Evolutionary conservation across 352 stramenopile genomes (phyloP), one percentile per base, ranked within the genome.

Genomic region (Pythium dissotocum): DNA sequence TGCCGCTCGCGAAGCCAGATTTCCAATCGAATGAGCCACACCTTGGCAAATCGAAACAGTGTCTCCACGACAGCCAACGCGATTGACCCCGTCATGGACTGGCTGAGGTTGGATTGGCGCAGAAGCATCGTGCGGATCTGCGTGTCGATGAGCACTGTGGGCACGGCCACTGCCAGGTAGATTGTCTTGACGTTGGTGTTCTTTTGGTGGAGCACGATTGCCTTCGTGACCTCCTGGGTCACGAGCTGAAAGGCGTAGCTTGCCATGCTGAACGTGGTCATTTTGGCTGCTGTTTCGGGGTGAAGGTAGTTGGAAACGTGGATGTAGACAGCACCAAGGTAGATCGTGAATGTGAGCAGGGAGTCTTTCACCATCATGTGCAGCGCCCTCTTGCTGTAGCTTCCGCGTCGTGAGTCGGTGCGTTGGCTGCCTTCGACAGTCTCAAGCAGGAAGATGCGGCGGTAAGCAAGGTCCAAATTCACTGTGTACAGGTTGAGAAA

Each of bases 101-200:
- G 51, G 24, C 32, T 33, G 14, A 71, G 36, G 16, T n/a, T 65
- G 24, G 44, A 26, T 16, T 51, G 54, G 21, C 65, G 65, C n/a
- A 72, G 26, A 14, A 72, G 28, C 18, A 55, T 44, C 3, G 62
- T 30, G 1, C 65, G 65, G 7, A 72, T 55, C 49, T 72, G 65
- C 1, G 65, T 72, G 36, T 58, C 16, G 42, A 72, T 72, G 7
- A 72, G 28, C n/a, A 72, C 58, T 3, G 65, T 72, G 3, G 65
- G 65, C 3, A 72, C 58, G 0, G 65, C 32, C 0, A 55, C 44
- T 14, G 58, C 24, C 2, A 72, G 12, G 32, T 67, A 72, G 16
- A 72, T 56, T 28, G 35, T 6, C 1, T 55, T 54, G 13, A 58
- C 21, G 32, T 67, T 30, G 28, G 58, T 53, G 0, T 61, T 49